Conservation (phyloP, 306 rosid species). For the Amphicarpaea edgeworthii region DNA sequence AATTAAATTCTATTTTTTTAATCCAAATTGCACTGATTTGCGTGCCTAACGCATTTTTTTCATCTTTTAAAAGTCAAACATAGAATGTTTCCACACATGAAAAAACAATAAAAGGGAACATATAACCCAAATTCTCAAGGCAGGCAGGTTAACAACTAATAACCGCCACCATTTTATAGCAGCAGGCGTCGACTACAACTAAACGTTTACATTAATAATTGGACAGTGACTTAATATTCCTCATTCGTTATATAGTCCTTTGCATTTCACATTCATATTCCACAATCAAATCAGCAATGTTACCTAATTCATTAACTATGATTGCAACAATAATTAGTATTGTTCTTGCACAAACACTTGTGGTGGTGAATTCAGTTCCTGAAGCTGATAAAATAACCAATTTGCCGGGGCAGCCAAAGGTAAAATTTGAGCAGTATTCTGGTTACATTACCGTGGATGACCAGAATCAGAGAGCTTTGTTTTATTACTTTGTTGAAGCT, state of each 20-base stretch:
- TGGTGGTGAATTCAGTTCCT: conserved; percentile 20
- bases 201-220: conserved; percentile 14
- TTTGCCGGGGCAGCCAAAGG: conserved; percentile 50
- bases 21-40: neutral
- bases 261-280: neutral
- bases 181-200: conserved; percentile 1
- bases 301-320: conserved; percentile 42
- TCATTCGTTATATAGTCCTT: neutral
- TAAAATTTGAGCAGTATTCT: conserved; percentile 50
- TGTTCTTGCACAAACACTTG: conserved; percentile 1
- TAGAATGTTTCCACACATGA: conserved; percentile 12
- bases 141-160: conserved; percentile 15
- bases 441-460: conserved; percentile 53
- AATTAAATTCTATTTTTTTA: neutral
- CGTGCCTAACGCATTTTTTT: neutral
- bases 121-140: conserved; percentile 11
- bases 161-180: neutral
- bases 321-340: conserved; percentile 44
- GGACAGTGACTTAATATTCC: neutral
- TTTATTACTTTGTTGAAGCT: conserved; percentile 59
- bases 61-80: neutral
- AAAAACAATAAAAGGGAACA: neutral
- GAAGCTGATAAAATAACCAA: conserved; percentile 41
- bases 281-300: conserved; percentile 14
- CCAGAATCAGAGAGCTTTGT: conserved; percentile 44